Percentiles rank a stretch among this genome's conserved stretches.
phyloP scores from a whole-genome alignment of 2,329 filamentous ascomycete species.

The Ascomycota sp. region DNA sequence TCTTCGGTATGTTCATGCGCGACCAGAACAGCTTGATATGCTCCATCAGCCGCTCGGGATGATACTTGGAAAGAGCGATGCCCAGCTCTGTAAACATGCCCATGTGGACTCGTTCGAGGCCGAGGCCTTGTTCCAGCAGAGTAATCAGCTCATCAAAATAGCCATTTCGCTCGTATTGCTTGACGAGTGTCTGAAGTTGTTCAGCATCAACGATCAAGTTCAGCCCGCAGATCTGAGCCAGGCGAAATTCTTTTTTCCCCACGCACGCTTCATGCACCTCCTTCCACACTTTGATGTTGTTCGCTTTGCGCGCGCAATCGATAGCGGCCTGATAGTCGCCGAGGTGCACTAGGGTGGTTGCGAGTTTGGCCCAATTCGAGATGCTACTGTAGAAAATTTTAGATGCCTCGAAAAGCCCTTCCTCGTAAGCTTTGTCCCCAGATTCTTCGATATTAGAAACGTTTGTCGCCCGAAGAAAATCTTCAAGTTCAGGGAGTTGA shows the following conservation, averaged over 20 bases:
- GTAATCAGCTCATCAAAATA: constrained; percentile 97
- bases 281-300: constrained; percentile 98
- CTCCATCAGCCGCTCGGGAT: constrained; percentile 92
- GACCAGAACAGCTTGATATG: constrained; percentile 98
- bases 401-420: constrained; percentile 84
- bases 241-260: constrained; percentile 93
- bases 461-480: constrained; percentile 83
- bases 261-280: constrained; percentile 95
- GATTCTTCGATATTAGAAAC: constrained; percentile 92
- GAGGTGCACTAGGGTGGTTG: constrained; percentile 91
- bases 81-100: constrained; percentile 91
- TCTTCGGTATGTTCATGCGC: constrained; percentile 92
- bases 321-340: constrained; percentile 94
- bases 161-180: constrained; percentile 89
- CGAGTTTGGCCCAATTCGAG: constrained; percentile 98
- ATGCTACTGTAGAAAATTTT: constrained; percentile 99
- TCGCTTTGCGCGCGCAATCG: constrained; percentile 93
- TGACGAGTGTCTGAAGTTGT: constrained; percentile 78
- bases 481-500: constrained; percentile 81
- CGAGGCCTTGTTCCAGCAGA: constrained; percentile 83
- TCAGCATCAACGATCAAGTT: constrained; percentile 97
- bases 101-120: constrained; percentile 84
- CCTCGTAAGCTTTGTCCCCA: constrained; percentile 91
- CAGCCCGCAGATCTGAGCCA: constrained; percentile 95
- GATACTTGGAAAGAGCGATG: constrained; percentile 83